Evolutionary conservation across 1,139 yeast species (phyloP).

Genomic region (Candida glucosophila): DNA sequence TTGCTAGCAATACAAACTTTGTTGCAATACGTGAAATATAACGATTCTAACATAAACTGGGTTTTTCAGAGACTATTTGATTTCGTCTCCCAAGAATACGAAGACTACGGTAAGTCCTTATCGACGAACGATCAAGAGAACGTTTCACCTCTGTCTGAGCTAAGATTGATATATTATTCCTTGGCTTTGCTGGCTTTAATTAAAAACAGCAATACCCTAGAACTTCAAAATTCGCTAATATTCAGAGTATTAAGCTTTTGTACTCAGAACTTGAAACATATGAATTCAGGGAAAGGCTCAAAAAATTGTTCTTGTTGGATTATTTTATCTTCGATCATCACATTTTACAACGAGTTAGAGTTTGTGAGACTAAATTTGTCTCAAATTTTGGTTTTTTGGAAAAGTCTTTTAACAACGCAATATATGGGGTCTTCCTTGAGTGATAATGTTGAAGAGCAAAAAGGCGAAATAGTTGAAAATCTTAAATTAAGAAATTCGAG

Average conservation of each 20-base stretch:
- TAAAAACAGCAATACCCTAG: slow-evolving; percentile 27
- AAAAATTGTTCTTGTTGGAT: slow-evolving; percentile 53
- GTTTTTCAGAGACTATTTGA: slow-evolving; percentile 26
- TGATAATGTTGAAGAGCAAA: slow-evolving; percentile 14
- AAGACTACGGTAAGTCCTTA: slow-evolving; percentile 6
- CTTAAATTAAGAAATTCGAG: slow-evolving; percentile 32
- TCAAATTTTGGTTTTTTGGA: slow-evolving; percentile 75
- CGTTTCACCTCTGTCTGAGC: slow-evolving; percentile 18
- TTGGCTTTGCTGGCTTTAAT: slow-evolving; percentile 30
- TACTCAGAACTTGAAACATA: slow-evolving; percentile 39
- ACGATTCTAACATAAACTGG: slow-evolving; percentile 29
- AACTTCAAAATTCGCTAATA: slow-evolving; percentile 34
- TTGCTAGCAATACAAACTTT: slow-evolving; percentile 28
- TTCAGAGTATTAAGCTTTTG: slow-evolving; percentile 39
- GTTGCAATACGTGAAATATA: slow-evolving; percentile 20
- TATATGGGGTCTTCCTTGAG: slow-evolving; percentile 23
- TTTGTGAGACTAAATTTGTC: slow-evolving; percentile 66
- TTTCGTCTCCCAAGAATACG: slow-evolving; percentile 25
- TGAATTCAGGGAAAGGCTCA: slow-evolving; percentile 12
- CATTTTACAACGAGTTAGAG: slow-evolving; percentile 50
- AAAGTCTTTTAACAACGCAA: slow-evolving; percentile 58
- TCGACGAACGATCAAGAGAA: slow-evolving; percentile 7
- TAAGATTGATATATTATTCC: slow-evolving; percentile 25
- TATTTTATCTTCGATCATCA: slow-evolving; percentile 66
- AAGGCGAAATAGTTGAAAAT: slow-evolving; percentile 29